Evolutionary conservation across 768 basidiomycete species (phyloP), one percentile per base, ranked within the genome.

Genomic region (Termitomyces sp.): DNA sequence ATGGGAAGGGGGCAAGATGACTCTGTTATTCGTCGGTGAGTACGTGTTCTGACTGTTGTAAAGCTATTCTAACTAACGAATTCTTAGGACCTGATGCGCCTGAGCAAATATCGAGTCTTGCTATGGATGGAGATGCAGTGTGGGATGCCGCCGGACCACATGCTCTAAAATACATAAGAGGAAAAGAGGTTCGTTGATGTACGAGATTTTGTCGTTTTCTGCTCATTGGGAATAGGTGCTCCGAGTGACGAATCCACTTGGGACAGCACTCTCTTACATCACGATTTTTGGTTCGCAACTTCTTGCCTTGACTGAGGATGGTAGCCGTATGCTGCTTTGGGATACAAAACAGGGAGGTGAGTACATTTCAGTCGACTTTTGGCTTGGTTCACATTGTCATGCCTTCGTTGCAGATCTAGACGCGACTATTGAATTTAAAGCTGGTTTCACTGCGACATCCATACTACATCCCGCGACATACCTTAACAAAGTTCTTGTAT

Each of bases 1-100:
- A 66, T 98, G 96, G 96, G 94, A 97, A 64, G 95, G 93, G 21
- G 90, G 86, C 27, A 94, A 89, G 73, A 95, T 98, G 92, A 80
- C 79, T 32, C 73, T 98, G 56, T 78, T 98, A 37, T 98, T 99
- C 68, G 94, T 95, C 59, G 93, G 96, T 92, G 72, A 75, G 92
- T 82, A 65, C 60, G 57, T 32, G 27, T 7, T 68, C 56, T 32
- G 40, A 53, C 40, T 35, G 14, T n/a, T 40, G 44, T n/a, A 38
- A 32, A 29, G 50, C 11, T 46, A 4, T 25, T 17, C 40, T 44
- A 35, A 41, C 25, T n/a, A 57, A 59, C 54, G 31, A 12, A 19
- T 52, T 16, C 54, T 34, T 60, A 97, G 96, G 95, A 5, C 89
- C 94, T n/a, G 91, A 95, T 68, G 79, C 84, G 14, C 80, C 78